Percentiles rank a stretch among this genome's conserved stretches.
Evolutionary conservation across 2,329 filamentous ascomycete genomes (phyloP).

Genomic region (Fusarium anguioides): DNA sequence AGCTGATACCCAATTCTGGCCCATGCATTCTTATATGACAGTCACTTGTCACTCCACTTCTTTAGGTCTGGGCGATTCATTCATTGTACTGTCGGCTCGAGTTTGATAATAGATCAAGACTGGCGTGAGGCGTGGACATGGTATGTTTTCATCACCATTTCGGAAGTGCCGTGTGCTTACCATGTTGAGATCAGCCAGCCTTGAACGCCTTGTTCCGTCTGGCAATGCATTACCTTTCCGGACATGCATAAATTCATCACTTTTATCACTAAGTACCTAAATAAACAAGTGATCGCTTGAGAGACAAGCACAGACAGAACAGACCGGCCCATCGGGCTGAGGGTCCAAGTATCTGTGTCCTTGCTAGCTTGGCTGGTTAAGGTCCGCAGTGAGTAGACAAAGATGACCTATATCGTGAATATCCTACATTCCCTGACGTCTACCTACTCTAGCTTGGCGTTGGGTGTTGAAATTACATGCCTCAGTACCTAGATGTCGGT

Average conservation of each 20-base stretch:
- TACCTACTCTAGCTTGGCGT: neutral
- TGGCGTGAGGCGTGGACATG: conserved; percentile 9
- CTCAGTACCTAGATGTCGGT: too few relatives aligned
- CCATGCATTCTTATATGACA: conserved; percentile 22
- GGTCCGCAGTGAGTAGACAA: neutral
- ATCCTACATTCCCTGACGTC: neutral
- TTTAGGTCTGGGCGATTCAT: conserved; percentile 21
- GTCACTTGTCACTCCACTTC: conserved; percentile 16
- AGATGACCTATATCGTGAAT: conserved; percentile 1
- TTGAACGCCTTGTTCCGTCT: neutral
- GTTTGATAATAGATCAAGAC: neutral
- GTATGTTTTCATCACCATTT: conserved; percentile 6
- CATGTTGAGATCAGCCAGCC: neutral
- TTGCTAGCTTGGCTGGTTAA: conserved; percentile 8
- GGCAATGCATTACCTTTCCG: neutral
- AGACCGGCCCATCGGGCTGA: conserved; percentile 20
- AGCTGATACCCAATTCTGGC: conserved; percentile 20
- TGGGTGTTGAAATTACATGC: conserved; percentile 9
- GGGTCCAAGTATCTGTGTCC: conserved; percentile 17
- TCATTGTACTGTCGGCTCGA: conserved; percentile 19
- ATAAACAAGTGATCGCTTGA: conserved; percentile 5
- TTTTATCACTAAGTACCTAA: too few relatives aligned
- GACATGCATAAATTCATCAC: neutral
- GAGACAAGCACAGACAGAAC: conserved; percentile 26
- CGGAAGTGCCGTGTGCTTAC: neutral